These are phyloP conservation scores for Trametes sp. DNA, from an alignment of 1,284 basidiomycete genomes.

Conservation along the genomic window DNA sequence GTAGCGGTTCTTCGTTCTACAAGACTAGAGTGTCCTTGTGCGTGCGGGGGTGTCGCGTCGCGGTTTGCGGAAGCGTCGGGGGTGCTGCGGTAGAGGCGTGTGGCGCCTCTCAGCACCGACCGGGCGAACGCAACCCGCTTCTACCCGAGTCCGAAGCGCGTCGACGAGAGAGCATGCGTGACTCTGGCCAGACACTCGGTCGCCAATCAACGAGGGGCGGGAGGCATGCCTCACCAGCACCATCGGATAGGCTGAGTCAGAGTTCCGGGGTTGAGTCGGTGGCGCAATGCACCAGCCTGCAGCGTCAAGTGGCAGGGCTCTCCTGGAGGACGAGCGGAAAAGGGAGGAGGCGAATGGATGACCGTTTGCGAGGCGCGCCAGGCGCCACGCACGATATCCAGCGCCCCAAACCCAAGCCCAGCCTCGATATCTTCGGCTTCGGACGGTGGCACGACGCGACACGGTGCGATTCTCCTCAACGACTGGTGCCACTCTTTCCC, in stretches of 20 bases:
- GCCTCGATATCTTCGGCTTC: conserved; percentile 25
- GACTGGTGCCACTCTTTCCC: conserved; percentile 30
- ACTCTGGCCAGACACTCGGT: conserved; percentile 24
- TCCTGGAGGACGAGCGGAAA: conserved; percentile 37
- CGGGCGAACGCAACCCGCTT: conserved; percentile 10
- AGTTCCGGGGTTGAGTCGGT: conserved; percentile 17
- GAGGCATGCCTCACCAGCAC: conserved; percentile 30
- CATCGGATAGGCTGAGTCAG: conserved; percentile 33
- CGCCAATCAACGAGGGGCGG: conserved; percentile 51
- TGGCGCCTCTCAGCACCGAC: conserved; percentile 15
- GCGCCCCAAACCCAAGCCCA: conserved; percentile 26
- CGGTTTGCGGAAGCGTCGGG: conserved; percentile 6
- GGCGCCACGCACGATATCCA: conserved; percentile 36
- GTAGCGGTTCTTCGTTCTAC: conserved; percentile 35
- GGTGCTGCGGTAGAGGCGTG: conserved; percentile 19
- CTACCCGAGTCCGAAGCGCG: conserved; percentile 17
- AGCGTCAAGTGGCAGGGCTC: conserved; percentile 54
- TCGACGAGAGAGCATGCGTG: conserved; percentile 24
- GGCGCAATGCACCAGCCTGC: conserved; percentile 46
- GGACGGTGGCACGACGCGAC: conserved; percentile 19
- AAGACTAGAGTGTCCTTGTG: conserved; percentile 27
- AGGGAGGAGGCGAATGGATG: conserved; percentile 23
- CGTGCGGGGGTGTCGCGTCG: conserved; percentile 17
- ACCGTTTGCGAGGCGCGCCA: conserved; percentile 32
- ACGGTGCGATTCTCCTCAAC: conserved; percentile 21